phyloP scores from a whole-genome alignment of 208 protist genomes.

The Acanthamoeba triangularis region DNA sequence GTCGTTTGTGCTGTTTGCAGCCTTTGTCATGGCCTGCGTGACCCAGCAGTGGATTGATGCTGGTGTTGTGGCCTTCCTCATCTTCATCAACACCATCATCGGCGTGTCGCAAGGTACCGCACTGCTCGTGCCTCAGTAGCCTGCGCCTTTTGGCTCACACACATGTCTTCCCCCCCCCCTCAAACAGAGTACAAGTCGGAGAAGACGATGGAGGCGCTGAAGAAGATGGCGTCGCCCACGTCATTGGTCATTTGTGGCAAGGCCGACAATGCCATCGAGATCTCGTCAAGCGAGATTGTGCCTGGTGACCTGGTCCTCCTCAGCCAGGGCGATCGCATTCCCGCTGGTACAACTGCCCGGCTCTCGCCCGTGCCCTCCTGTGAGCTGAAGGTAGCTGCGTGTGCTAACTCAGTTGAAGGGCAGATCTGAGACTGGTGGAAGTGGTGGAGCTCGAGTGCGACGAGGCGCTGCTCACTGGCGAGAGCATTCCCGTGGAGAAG shows the following conservation, averaged over 20 bases:
- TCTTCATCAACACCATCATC: conserved; percentile 72
- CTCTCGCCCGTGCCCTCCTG: neutral
- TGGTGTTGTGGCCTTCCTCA: conserved; percentile 45
- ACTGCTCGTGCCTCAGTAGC: too few species aligned
- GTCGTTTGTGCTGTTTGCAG: conserved; percentile 66
- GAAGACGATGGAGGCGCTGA: conserved; percentile 86
- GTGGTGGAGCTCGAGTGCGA: conserved; percentile 87
- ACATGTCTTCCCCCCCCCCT: neutral
- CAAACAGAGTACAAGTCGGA: conserved; percentile 85
- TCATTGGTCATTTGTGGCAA: conserved; percentile 81
- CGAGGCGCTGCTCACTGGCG: conserved; percentile 96
- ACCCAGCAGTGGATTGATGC: conserved; percentile 70
- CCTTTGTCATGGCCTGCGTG: conserved; percentile 37
- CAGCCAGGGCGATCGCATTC: conserved; percentile 95
- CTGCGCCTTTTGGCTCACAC: neutral
- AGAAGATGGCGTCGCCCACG: conserved; percentile 81
- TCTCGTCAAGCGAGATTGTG: conserved; percentile 91
- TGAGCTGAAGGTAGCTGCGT: neutral
- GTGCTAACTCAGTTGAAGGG: neutral
- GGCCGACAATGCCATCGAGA: conserved; percentile 8
- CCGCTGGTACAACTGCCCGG: conserved; percentile 86
- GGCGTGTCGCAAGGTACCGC: conserved; percentile 61
- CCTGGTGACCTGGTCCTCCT: conserved; percentile 97
- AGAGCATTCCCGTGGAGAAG: conserved; percentile 91
- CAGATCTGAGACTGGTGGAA: conserved; percentile 94